Percentiles rank a stretch among this genome's conserved stretches.
Evolutionary conservation across 2,329 filamentous ascomycete genomes (phyloP).

Genomic region (Fusarium pseudograminearum): DNA sequence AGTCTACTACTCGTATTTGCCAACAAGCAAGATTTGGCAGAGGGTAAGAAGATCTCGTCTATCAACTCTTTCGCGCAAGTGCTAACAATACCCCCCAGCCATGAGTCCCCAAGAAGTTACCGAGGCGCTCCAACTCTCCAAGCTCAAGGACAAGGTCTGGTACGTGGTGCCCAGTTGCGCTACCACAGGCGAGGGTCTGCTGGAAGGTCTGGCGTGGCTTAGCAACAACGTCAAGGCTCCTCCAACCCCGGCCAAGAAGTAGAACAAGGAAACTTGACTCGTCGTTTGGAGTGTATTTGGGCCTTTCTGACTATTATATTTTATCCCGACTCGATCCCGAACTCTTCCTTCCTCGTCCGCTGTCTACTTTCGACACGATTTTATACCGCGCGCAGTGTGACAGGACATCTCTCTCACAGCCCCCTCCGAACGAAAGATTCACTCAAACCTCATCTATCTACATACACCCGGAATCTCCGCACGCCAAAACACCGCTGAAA

Average conservation of each 20-base stretch:
- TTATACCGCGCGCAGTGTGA: background rate
- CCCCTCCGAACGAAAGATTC: background rate
- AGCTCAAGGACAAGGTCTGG: conserved; percentile 87
- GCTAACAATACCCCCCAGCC: conserved; percentile 60
- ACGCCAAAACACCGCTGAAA: conserved; percentile 29
- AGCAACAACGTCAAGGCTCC: conserved; percentile 84
- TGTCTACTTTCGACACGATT: background rate
- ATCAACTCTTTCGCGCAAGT: too few species aligned
- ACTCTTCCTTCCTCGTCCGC: background rate
- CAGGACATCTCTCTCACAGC: background rate
- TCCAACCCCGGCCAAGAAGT: conserved; percentile 67
- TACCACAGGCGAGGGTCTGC: conserved; percentile 82
- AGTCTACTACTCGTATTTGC: conserved; percentile 94
- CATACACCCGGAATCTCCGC: background rate
- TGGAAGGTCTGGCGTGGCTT: conserved; percentile 85
- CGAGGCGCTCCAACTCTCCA: conserved; percentile 78
- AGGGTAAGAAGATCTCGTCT: conserved; percentile 63
- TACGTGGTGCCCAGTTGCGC: conserved; percentile 87
- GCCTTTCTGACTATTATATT: conserved; percentile 1
- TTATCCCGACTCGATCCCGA: conserved; percentile 22
- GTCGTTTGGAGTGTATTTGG: background rate
- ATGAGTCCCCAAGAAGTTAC: conserved; percentile 85
- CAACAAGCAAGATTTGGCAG: conserved; percentile 96
- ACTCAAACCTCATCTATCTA: conserved; percentile 15
- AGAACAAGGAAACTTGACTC: conserved; percentile 40